These are phyloP conservation scores for Capronia americana DNA, from an alignment of 2,329 filamentous ascomycete genomes.

Conservation along the genomic window DNA sequence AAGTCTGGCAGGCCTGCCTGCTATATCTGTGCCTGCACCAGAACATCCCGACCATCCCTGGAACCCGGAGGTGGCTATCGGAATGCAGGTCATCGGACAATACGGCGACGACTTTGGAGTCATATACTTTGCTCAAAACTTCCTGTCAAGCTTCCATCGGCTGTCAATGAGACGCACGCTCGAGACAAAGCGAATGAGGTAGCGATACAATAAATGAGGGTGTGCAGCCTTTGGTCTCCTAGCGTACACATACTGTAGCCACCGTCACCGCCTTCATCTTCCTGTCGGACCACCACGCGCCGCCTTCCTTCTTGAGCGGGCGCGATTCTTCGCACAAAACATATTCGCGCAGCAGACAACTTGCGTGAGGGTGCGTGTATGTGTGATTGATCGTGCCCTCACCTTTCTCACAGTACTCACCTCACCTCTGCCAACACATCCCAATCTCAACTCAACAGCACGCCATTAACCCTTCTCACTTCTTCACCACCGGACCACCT, in stretches of 20 bases:
- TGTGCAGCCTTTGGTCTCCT: not conserved
- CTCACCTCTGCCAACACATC: no score
- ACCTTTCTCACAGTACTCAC: no score
- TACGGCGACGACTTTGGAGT: conserved; percentile 51
- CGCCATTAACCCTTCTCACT: no score
- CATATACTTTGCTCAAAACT: conserved; percentile 35
- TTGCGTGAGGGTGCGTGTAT: no score
- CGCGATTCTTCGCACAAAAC: no score
- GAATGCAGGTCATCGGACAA: conserved; percentile 56
- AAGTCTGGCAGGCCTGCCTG: conserved; percentile 87
- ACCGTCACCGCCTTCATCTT: not conserved
- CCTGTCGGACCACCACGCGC: no score
- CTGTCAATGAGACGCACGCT: conserved; percentile 7
- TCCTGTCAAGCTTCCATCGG: conserved; percentile 29
- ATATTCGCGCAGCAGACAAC: no score
- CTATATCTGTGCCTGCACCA: conserved; percentile 77
- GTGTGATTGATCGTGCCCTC: no score
- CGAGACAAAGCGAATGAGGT: conserved; percentile 12
- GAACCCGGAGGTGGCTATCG: conserved; percentile 42
- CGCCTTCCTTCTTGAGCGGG: no score
- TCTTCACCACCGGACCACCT: no score
- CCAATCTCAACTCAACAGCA: no score
- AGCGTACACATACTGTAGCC: not conserved
- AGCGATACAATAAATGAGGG: not conserved
- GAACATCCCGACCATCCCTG: conserved; percentile 32